Conservation (phyloP, 2,329 filamentous ascomycete species). For the Corinectria fuckeliana region DNA sequence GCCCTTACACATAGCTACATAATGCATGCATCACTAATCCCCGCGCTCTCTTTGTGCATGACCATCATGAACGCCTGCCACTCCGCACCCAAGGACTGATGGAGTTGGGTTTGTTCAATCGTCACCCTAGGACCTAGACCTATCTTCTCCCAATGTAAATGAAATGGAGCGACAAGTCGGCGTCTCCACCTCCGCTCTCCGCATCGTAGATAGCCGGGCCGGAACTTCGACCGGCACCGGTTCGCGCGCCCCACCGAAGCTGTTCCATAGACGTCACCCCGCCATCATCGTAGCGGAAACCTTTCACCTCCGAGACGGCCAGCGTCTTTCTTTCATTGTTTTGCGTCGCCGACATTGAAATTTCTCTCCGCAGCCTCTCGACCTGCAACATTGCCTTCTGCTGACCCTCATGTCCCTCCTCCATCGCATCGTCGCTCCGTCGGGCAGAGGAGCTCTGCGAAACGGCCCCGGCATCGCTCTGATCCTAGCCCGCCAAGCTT, state of each 20-base stretch:
- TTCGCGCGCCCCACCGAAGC: constrained; percentile 31
- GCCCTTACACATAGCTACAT: constrained; percentile 7
- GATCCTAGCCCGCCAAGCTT: constrained; percentile 48
- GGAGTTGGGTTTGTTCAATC: neutral
- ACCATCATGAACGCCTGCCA: neutral
- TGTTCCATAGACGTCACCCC: constrained; percentile 34
- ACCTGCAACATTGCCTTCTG: neutral
- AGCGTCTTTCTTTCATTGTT: constrained; percentile 11
- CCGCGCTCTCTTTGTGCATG: neutral
- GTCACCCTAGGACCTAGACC: neutral
- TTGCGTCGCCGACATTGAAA: neutral
- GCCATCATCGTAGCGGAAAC: constrained; percentile 22
- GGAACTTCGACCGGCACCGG: constrained; percentile 31
- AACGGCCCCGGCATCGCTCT: constrained; percentile 37
- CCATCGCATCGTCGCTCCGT: constrained; percentile 40
- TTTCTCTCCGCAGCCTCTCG: neutral
- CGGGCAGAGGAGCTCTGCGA: constrained; percentile 39
- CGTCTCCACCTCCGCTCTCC: neutral
- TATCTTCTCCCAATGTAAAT: neutral
- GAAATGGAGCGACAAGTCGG: neutral
- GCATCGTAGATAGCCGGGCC: constrained; percentile 11
- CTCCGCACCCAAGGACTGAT: neutral
- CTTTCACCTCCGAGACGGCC: constrained; percentile 5
- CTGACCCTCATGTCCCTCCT: constrained; percentile 40
- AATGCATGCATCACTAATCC: neutral